Base-by-base conservation (phyloP, 139 green algal species). In the Astrephomene gubernaculifera region DNA sequence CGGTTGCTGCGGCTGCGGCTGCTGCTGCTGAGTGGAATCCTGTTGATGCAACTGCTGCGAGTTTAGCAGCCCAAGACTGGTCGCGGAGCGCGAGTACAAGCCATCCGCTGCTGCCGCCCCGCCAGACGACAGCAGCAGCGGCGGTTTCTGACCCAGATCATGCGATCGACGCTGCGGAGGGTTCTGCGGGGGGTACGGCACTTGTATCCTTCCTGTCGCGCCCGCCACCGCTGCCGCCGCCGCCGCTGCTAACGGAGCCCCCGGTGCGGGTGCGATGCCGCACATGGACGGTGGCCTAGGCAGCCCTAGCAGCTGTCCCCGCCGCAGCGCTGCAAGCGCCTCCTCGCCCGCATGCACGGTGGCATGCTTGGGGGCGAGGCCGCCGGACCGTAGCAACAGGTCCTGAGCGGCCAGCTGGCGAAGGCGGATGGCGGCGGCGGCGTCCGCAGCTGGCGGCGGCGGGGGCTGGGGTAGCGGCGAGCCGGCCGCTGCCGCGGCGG, bases 271-370 rank as follows among this genome's bases (percentile, higher is more conserved):
- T 36, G 7, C 33, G 33, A 43, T 10, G 43, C 8, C 43, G 12
- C 33, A 43, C 1, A 38, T 22, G 27, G 45, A 29, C 54, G 14
- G 7, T 29, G 57, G 7, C 38, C 21, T 25, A 36, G 75, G 75
- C 57, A 83, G 29, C 19, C 45, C 57, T 41, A 68, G 43, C 44
- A 76, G 43, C 64, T 72, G 76, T 4, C 61, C 61, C 8, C 64
- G 63, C 43, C 44, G 29, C 24, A 85, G 81, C 53, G 39, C 54
- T 14, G 69, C 41, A 1, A 71, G 39, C 38, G 70, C 81, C 14
- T 72, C 68, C 4, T 33, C 38, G 38, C 69, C 81, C 7, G 45
- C 53, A n/a, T 87, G 81, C 69, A 87, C 81, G 4, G 81, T 87
- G 4, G 68, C 64, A 39, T 39, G n/a, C 39, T 87, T 81, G 69